Base-by-base conservation (phyloP, 2,329 filamentous ascomycete species). In the Ceratocystis variospora region DNA sequence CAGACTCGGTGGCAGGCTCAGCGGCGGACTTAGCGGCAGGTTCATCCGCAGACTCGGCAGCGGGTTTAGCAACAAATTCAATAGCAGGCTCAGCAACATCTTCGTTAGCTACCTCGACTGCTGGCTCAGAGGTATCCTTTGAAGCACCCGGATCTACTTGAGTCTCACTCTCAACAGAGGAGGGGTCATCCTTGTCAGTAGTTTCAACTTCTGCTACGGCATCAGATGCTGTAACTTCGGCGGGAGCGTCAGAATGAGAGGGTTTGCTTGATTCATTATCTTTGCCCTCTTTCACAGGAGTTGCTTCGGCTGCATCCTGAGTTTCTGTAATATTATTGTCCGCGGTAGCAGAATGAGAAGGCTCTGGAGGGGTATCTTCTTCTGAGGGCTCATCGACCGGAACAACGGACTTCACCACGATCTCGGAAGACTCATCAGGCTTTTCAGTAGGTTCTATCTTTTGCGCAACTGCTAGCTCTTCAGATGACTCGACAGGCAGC, bases 371-470 rank as follows among this genome's bases (percentile, higher is more conserved):
- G 69, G 8, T 15, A 25, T 53, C 59, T 46, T 68, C 62, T 6
- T 64, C 55, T 53, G 44, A 53, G 5, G 22, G 19, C 10, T 48
- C 33, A 25, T 44, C 31, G 28, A 50, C 62, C 62, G 69, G 67
- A 37, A 68, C 66, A 66, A 70, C 68, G 64, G 69, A 67, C 62
- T 71, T 69, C 10, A 12, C 25, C 19, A 28, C 45, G 12, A 28
- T 17, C 6, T 22, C n/a, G 28, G 53, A 25, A 46, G 25, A 10
- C 17, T 62, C 44, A 10, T 37, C 55, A 44, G 69, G 67, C 64
- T 41, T 41, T 41, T 12, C 37, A 41, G 37, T 25, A 3, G 15
- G 17, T 25, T 53, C 5, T 41, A 4, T 41, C 37, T 71, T 68
- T 31, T 68, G 64, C 67, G 70, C 67, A 63, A 69, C 65, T 61